Base-by-base conservation (phyloP, 2,329 filamentous ascomycete genomes). In the Colletotrichum sansevieriae region DNA sequence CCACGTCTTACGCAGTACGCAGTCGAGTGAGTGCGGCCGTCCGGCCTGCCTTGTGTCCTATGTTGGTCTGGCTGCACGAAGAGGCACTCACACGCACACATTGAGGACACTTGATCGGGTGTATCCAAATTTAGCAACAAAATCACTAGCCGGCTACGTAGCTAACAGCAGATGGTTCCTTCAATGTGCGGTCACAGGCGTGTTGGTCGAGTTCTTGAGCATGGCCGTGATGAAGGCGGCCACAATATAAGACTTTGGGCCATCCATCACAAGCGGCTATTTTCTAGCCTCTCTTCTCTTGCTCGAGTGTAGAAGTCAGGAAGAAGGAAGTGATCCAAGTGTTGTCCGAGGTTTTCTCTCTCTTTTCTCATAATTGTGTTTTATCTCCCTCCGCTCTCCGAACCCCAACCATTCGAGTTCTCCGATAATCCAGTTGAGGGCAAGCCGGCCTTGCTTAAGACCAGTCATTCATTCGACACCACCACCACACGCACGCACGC, bases 391-490 rank as follows among this genome's bases (percentile, higher is more conserved):
- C 76, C 77, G 75, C 75, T 75, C 74, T 72, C 73, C 71, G 71
- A 75, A 57, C 59, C 69, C 72, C 71, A 66, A 70, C 63, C 63
- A 61, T 56, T 63, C 67, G 52, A 70, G 13, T 46, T 59, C 43
- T 44, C 25, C 63, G 68, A 73, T 73, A 74, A 72, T 81, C 73
- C 78, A 78, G 79, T 82, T 76, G 82, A 83, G 79, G 78, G 84
- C 85, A 88, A 88, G 86, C 87, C 77, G 87, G 87, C 81, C 86
- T 89, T 88, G 86, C 85, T 85, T 80, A 77, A 84, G 33, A 81
- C 81, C 80, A 81, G 80, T 82, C 84, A 83, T 80, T 87, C 83
- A 80, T 82, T 70, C 69, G 66, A 68, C 54, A 58, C 47, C 29
- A 52, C 46, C 44, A 56, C 11, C 44, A 37, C 62, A 52, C 20